Base-by-base conservation (phyloP, 495 filamentous ascomycete genomes). In the Diplogelasinospora grovesii region DNA sequence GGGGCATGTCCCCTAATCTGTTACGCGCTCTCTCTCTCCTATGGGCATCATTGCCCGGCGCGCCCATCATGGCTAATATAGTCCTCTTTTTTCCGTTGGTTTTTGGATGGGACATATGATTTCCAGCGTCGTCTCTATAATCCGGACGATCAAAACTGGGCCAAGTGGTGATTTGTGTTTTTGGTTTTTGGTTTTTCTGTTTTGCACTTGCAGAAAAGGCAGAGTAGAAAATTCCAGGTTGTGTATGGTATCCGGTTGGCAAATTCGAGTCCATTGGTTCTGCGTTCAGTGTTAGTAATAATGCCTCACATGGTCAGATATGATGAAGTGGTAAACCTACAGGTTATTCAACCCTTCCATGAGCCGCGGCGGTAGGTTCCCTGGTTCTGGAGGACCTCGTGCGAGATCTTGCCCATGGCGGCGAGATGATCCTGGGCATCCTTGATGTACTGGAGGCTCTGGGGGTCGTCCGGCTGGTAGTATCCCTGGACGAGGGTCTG, bases 401-500 rank as follows among this genome's bases (percentile, higher is more conserved):
- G 49, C 5, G 56, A 56, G 41, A 59, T 56, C 51, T 59, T 68
- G 16, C 61, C 59, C 61, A 72, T 68, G 51, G 65, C 61, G 35
- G 49, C 56, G 32, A 72, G 41, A 48, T 69, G 68, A 2, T 53
- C 56, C 51, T 67, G 62, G 30, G 64, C 61, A 36, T 70, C 64
- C 40, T 58, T 54, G 51, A 71, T 56, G 42, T 61, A 54, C 36
- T 68, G 66, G 37, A 70, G 42, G 41, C 50, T 59, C 24, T 64
- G 60, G 25, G 64, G 59, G 36, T 68, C 65, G 46, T 68, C 63
- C n/a, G 69, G 68, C 49, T 61, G 61, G 51, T 16, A 54, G 38
- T 59, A 65, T n/a, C 54, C 61, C 46, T 61, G 56, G 8, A 71
- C 48, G 20, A 69, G 60, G 14, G 37, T 50, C 46, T 67, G 60